These are phyloP conservation scores for Globisporangium cederbergense DNA, from an alignment of 352 stramenopile species.

Conservation along the genomic window DNA sequence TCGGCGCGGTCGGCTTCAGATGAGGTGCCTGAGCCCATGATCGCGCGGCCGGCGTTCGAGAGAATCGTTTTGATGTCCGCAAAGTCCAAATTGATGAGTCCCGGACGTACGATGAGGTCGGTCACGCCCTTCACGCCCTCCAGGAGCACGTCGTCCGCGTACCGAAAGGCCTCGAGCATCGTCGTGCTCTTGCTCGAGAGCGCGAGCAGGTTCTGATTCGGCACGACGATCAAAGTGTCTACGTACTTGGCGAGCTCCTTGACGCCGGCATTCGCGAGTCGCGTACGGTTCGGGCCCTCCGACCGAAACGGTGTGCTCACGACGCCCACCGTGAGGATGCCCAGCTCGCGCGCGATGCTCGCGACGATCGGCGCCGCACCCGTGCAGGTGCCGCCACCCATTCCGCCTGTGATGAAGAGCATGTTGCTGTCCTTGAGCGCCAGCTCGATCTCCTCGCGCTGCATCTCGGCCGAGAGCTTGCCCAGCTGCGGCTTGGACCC, in stretches of 20 bases:
- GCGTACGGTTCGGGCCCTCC: constrained; percentile 92
- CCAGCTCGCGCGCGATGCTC: constrained; percentile 88
- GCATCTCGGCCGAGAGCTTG: constrained; percentile 83
- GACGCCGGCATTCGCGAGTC: constrained; percentile 90
- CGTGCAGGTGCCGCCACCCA: constrained; percentile 91
- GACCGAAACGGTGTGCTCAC: constrained; percentile 96
- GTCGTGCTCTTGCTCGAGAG: constrained; percentile 92
- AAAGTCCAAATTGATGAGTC: constrained; percentile 98
- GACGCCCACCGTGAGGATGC: constrained; percentile 94
- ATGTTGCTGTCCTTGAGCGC: constrained; percentile 93
- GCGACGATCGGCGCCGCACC: constrained; percentile 93
- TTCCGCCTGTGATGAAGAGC: constrained; percentile 95
- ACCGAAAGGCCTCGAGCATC: constrained; percentile 92
- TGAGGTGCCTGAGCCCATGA: constrained; percentile 93
- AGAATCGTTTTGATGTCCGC: constrained; percentile 96
- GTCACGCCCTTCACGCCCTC: constrained; percentile 96
- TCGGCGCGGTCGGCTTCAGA: constrained; percentile 74
- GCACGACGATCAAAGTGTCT: constrained; percentile 96
- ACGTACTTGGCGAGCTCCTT: constrained; percentile 91
- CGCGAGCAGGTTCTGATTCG: constrained; percentile 94
- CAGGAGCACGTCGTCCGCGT: constrained; percentile 94
- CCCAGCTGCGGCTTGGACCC: constrained; percentile 81
- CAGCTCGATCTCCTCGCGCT: constrained; percentile 84
- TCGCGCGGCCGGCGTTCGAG: constrained; percentile 90
- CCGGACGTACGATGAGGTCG: constrained; percentile 94